Base-by-base conservation (phyloP, 345 rosid species). In the Draba incana region DNA sequence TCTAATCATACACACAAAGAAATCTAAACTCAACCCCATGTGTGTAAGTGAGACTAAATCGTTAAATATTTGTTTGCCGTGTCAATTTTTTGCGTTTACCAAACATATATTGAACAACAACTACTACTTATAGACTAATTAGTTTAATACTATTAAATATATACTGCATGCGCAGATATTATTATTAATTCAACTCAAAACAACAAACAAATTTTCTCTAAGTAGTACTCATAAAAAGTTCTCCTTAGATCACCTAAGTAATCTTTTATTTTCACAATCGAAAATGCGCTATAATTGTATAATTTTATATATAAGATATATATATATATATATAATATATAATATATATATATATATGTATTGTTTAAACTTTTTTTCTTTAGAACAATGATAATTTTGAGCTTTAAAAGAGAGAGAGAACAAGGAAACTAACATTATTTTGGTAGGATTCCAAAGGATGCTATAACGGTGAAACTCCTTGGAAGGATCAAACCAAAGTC, bases 401-500 rank as follows among this genome's bases (percentile, higher is more conserved):
- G 41, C 6, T 14, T 25, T 15, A 33, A 23, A 3, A 12, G 24
- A 2, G 9, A 49, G 69, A 62, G 76, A 62, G 20, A 30, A 27
- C 43, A 41, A 37, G 68, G 51, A 43, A 70, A 81, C 97, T 83
- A 68, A 93, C 99, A 91, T 84, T 74, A 84, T 79, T 61, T 81
- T 82, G 16, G 71, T 73, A 20, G 81, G 68, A 0, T 90, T 89
- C 99, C 99, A 94, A 2, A 87, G 85, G 53, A 94, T 91, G 84
- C 96, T 91, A 60, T 91, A 94, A 28, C 95, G 77, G 42, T 91
- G 99, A 71, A 83, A 91, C 51, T 87, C 92, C 62, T 80, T 85
- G 2, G 95, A 71, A 6, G 99, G 99, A 76, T 91, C 99, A 54
- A 94, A 94, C 99, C 99, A 94, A 13, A 94, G 84, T 0, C 83